phyloP scores from a whole-genome alignment of 257 asterid genomes.

The Jasminum sambac region DNA sequence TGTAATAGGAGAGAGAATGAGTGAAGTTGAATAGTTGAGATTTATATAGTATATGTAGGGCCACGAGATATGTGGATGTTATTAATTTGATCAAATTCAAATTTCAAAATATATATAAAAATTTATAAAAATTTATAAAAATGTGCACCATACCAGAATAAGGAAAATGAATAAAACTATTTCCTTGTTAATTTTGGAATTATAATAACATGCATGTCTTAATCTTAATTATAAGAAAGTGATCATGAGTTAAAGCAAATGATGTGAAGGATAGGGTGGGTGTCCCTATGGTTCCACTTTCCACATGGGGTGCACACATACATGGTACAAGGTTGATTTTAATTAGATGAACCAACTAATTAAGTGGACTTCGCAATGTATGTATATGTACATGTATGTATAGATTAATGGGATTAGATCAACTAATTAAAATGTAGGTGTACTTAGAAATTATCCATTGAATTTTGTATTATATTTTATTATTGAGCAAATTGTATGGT shows the following conservation, averaged over 20 bases:
- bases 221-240: background rate
- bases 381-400: background rate
- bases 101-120: too few relatives aligned
- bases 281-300: slow-evolving; percentile 6
- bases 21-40: too few relatives aligned
- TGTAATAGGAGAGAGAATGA: too few relatives aligned
- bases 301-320: slow-evolving; percentile 13
- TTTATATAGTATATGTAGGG: too few relatives aligned
- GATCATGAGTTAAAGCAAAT: background rate
- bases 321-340: background rate
- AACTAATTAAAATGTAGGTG: background rate
- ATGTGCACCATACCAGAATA: background rate
- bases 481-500: slow-evolving; percentile 28
- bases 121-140: too few relatives aligned
- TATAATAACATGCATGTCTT: background rate
- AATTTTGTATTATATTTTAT: background rate
- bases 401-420: background rate
- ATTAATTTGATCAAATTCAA: too few relatives aligned
- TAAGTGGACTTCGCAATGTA: background rate
- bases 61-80: too few relatives aligned
- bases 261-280: slow-evolving; percentile 4
- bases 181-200: background rate
- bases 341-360: slow-evolving; percentile 8
- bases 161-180: background rate
- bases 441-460: slow-evolving; percentile 10